These are phyloP conservation scores for Candida jianshihensis DNA, from an alignment of 805 yeast genomes.

Conservation along the genomic window DNA sequence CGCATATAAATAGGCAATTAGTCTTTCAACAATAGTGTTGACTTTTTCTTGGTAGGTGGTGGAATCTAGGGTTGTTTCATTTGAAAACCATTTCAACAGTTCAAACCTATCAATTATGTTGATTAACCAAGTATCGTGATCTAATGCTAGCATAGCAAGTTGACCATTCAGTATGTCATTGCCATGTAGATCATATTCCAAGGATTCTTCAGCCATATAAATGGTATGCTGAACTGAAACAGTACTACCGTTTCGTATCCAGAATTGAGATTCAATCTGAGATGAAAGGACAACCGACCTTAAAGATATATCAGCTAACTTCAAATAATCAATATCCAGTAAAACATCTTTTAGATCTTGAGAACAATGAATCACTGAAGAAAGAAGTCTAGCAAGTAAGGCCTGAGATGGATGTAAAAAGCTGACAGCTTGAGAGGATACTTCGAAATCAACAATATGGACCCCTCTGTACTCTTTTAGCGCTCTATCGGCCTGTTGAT, in stretches of 20 bases:
- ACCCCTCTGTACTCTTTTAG: no score
- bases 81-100: constrained; percentile 40
- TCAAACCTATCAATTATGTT: constrained; percentile 54
- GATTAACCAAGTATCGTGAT: constrained; percentile 52
- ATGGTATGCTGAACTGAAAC: constrained; percentile 43
- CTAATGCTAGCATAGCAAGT: constrained; percentile 40
- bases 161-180: constrained; percentile 76
- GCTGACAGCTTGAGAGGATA: constrained; percentile 44
- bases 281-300: constrained; percentile 54
- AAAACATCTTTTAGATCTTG: constrained; percentile 1
- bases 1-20: constrained; percentile 62
- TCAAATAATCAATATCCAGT: constrained; percentile 31
- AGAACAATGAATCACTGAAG: neutral
- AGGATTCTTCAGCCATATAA: constrained; percentile 36
- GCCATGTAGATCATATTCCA: constrained; percentile 48
- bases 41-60: constrained; percentile 44
- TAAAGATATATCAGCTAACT: constrained; percentile 49
- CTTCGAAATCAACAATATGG: constrained; percentile 29
- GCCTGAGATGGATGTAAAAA: constrained; percentile 57
- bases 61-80: constrained; percentile 25
- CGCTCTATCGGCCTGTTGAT: no score
- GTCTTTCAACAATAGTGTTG: constrained; percentile 69
- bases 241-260: constrained; percentile 68
- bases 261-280: constrained; percentile 57
- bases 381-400: constrained; percentile 33